Percentiles rank a stretch among this genome's conserved stretches.
These are phyloP conservation scores for Solanum bulbocastanum DNA, from an alignment of 257 asterid genomes.

Conservation along the genomic window DNA sequence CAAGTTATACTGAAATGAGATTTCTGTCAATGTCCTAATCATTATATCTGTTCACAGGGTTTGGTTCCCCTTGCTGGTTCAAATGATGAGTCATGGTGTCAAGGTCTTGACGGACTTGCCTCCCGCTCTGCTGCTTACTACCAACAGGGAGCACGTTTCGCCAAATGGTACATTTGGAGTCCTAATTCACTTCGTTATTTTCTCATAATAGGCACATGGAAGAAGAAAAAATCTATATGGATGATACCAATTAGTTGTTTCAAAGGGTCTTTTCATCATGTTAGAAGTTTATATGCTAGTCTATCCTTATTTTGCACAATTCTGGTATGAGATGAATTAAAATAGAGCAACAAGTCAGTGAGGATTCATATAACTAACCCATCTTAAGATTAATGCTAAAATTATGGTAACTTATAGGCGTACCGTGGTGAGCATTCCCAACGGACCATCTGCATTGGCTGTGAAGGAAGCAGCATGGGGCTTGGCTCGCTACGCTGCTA, in stretches of 20 bases:
- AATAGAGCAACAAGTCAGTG: neutral
- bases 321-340: neutral
- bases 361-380: neutral
- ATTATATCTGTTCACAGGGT: slow-evolving; percentile 33
- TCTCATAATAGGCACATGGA: neutral
- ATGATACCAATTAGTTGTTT: neutral
- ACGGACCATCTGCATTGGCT: slow-evolving; percentile 90
- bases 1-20: neutral
- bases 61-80: slow-evolving; percentile 93
- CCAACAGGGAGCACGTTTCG: slow-evolving; percentile 96
- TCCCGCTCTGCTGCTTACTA: slow-evolving; percentile 95
- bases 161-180: slow-evolving; percentile 47
- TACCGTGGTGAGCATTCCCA: slow-evolving; percentile 94
- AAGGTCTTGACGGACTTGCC: slow-evolving; percentile 98
- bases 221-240: neutral
- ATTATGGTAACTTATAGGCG: slow-evolving; percentile 39
- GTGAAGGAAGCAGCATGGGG: slow-evolving; percentile 99
- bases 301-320: neutral
- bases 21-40: neutral
- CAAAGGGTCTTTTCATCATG: neutral
- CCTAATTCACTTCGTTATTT: neutral
- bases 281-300: neutral
- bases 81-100: slow-evolving; percentile 95
- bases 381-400: neutral
- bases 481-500: slow-evolving; percentile 91